Conservation (phyloP, 176 grass and related monocot genomes). For the Oryza coarctata region DNA sequence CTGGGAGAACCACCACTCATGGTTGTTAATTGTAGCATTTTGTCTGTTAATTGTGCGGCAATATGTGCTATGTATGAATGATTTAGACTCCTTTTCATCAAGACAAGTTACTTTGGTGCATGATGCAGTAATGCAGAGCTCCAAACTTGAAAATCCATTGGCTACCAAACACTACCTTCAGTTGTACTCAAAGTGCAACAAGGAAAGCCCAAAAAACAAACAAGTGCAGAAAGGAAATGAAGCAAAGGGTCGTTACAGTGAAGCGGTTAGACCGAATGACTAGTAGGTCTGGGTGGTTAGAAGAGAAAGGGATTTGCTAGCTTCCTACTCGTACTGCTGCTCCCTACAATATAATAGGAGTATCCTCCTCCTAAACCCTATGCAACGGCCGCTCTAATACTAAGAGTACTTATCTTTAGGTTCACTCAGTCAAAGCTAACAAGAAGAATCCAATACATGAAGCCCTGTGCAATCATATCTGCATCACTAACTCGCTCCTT, state of each 20-base stretch:
- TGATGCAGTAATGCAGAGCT: not conserved
- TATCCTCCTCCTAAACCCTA: too few relatives aligned
- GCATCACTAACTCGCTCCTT: too few relatives aligned
- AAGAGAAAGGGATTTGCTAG: too few relatives aligned
- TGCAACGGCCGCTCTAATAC: too few relatives aligned
- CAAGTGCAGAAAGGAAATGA: not conserved
- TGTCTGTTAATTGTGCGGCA: too few relatives aligned
- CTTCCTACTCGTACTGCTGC: too few relatives aligned
- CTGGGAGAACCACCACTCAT: not conserved
- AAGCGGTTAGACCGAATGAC: not conserved
- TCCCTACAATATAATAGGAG: too few relatives aligned
- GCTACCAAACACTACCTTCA: not conserved
- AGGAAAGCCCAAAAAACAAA: not conserved
- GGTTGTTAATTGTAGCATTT: not conserved
- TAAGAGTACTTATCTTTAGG: too few relatives aligned
- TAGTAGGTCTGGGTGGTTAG: too few relatives aligned
- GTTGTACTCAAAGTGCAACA: conserved; percentile 13
- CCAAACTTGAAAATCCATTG: not conserved
- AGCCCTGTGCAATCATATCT: too few relatives aligned
- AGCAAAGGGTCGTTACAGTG: not conserved
- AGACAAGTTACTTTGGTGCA: not conserved
- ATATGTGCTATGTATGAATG: not conserved
- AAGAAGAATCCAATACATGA: too few relatives aligned
- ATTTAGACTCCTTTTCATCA: not conserved
- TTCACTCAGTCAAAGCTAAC: too few relatives aligned